Base-by-base conservation (phyloP, 768 basidiomycete species). In the Kwoniella shandongensis region DNA sequence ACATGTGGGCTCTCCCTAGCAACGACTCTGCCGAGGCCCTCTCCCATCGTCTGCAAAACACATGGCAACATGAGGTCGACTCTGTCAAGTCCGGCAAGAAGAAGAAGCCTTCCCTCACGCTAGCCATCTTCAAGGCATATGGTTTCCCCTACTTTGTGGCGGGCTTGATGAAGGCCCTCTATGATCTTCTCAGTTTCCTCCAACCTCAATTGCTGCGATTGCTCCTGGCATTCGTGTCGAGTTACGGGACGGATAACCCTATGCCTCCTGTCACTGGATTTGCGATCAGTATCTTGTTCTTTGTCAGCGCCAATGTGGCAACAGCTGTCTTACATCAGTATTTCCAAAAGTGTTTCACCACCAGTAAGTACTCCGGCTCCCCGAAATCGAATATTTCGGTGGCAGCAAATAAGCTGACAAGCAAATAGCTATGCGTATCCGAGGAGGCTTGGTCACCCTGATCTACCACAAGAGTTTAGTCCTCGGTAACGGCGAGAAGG, bases 401-500 rank as follows among this genome's bases (percentile, higher is more conserved):
- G 13, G 46, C 50, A 63, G 55, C 68, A 69, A 5, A 39, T 56
- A 42, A 1, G 0, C 32, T 46, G 53, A 40, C 32, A 2, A 46
- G n/a, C 51, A 36, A n/a, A 1, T 36, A 67, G 63, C 69, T 7
- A 94, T 94, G 92, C 86, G 93, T n/a, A 83, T 96, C 41, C 86
- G 91, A 26, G 87, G 89, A 0, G 93, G 92, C 0, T 82, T 98
- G 20, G 84, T 97, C 13, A 85, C 86, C 1, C 83, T 81, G 3
- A 90, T 96, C 49, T 97, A 94, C 79, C 79, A 84, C 47, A 96
- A 97, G 73, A 83, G 91, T 0, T 80, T 98, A 20, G 81, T 89
- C 3, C 82, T 98, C 8, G 89, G 88, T 1, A 91, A 87, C 66
- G 88, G 90, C 56, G 91, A 90, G 67, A 84, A 88, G 4, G 81